A percentile compares a stretch with the other conserved stretches of the same genome.
phyloP scores from a whole-genome alignment of 2,329 filamentous ascomycete genomes.

The Pyricularia grisea region DNA sequence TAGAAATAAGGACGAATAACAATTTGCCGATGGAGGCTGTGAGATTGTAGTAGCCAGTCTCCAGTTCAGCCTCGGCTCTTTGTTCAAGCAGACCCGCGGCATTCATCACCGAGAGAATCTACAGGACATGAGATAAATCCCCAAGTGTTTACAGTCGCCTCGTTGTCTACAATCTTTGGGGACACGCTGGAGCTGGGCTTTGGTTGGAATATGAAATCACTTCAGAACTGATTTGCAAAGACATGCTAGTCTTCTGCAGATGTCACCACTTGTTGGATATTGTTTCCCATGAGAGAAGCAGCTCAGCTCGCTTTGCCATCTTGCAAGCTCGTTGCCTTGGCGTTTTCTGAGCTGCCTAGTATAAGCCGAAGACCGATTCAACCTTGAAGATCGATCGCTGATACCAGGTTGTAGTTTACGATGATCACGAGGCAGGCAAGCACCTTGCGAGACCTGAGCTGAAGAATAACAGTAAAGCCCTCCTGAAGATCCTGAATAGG shows the following conservation, averaged over 20 bases:
- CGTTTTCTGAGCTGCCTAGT: background rate
- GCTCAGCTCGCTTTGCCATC: background rate
- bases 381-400: too few species aligned
- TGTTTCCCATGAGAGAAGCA: background rate
- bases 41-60: background rate
- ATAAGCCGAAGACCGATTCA: too few species aligned
- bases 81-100: background rate
- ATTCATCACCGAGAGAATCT: background rate
- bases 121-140: background rate
- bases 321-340: background rate
- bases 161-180: background rate
- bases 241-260: background rate
- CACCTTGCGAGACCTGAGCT: background rate
- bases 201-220: background rate
- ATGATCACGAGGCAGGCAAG: background rate
- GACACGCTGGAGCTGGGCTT: background rate
- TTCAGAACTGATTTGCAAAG: background rate
- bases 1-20: background rate
- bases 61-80: background rate
- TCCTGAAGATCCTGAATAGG: background rate
- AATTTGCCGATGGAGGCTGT: background rate
- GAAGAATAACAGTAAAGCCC: background rate
- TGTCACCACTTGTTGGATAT: background rate
- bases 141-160: background rate
- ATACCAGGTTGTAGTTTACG: background rate